phyloP scores from a whole-genome alignment of 2,329 filamentous ascomycete genomes.

The Penicillium thymicola region DNA sequence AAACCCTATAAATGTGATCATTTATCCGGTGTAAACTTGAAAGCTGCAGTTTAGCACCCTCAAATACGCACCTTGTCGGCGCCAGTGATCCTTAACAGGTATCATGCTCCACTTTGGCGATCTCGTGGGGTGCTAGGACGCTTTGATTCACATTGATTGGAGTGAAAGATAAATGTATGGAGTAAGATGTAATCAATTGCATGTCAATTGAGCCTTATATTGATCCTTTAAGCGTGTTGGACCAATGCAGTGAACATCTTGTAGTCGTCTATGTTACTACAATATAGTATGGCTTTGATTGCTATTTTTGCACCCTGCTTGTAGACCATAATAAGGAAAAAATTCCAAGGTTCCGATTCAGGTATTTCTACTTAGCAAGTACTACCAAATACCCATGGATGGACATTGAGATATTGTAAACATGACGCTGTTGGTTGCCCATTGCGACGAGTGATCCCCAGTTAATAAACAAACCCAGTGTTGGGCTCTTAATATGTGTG shows the following conservation, averaged over 20 bases:
- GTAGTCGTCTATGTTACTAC: too few relatives aligned
- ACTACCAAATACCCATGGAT: neutral
- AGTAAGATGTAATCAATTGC: neutral
- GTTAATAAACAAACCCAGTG: slow-evolving; percentile 13
- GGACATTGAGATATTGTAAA: neutral
- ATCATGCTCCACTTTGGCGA: slow-evolving; percentile 5
- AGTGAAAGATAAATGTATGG: neutral
- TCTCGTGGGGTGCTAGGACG: slow-evolving; percentile 4
- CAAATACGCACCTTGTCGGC: neutral
- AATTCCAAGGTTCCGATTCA: too few relatives aligned
- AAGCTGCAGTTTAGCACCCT: neutral
- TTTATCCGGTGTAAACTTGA: too few relatives aligned
- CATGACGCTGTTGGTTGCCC: slow-evolving; percentile 19
- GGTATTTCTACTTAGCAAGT: neutral
- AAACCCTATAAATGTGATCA: too few relatives aligned
- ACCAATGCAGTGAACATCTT: neutral
- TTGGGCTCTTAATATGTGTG: slow-evolving; percentile 12
- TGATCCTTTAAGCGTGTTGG: neutral
- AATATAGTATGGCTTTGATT: neutral
- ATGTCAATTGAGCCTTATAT: neutral
- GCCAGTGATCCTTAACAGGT: neutral
- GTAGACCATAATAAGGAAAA: too few relatives aligned
- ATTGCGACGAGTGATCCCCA: slow-evolving; percentile 15
- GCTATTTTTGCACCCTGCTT: too few relatives aligned
- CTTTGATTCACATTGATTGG: neutral